Evolutionary conservation across 495 filamentous ascomycete species (phyloP).

Genomic region (Aspergillus ostianus): DNA sequence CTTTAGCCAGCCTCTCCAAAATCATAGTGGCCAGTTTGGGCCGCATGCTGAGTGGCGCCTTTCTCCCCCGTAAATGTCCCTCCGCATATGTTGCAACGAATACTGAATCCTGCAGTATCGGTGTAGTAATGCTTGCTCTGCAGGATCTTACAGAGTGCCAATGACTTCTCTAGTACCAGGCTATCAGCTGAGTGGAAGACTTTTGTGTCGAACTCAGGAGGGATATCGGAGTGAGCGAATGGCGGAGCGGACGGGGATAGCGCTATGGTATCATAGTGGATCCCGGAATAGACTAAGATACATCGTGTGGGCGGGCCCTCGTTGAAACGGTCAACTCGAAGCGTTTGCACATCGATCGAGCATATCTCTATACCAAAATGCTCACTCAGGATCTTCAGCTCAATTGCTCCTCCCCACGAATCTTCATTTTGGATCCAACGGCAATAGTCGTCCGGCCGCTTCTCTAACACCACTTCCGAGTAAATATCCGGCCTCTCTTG

Average conservation of each 20-base stretch:
- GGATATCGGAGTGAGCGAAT: slow-evolving; percentile 52
- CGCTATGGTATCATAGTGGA: slow-evolving; percentile 93
- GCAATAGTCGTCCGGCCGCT: slow-evolving; percentile 74
- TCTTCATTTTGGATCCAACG: slow-evolving; percentile 76
- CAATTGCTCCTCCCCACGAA: slow-evolving; percentile 91
- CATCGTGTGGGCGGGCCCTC: slow-evolving; percentile 68
- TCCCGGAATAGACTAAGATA: slow-evolving; percentile 87
- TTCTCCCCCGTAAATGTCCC: slow-evolving; percentile 72
- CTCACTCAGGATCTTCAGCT: slow-evolving; percentile 79
- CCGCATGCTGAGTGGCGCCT: slow-evolving; percentile 65
- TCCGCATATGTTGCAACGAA: slow-evolving; percentile 76
- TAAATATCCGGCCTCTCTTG: slow-evolving; percentile 69
- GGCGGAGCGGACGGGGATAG: slow-evolving; percentile 64
- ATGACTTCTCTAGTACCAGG: slow-evolving; percentile 64
- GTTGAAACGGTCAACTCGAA: slow-evolving; percentile 75
- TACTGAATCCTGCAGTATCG: slow-evolving; percentile 78
- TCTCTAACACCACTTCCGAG: slow-evolving; percentile 72
- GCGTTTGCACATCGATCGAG: slow-evolving; percentile 73
- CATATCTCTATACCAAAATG: slow-evolving; percentile 87
- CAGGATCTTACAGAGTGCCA: slow-evolving; percentile 69
- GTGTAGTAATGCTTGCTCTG: slow-evolving; percentile 82
- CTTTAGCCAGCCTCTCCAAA: slow-evolving; percentile 62
- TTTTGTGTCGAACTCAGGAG: slow-evolving; percentile 72
- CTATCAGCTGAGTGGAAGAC: slow-evolving; percentile 72
- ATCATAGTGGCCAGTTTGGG: slow-evolving; percentile 63